Base-by-base conservation (phyloP, 139 green algal genomes). In the Closterium sp. region DNA sequence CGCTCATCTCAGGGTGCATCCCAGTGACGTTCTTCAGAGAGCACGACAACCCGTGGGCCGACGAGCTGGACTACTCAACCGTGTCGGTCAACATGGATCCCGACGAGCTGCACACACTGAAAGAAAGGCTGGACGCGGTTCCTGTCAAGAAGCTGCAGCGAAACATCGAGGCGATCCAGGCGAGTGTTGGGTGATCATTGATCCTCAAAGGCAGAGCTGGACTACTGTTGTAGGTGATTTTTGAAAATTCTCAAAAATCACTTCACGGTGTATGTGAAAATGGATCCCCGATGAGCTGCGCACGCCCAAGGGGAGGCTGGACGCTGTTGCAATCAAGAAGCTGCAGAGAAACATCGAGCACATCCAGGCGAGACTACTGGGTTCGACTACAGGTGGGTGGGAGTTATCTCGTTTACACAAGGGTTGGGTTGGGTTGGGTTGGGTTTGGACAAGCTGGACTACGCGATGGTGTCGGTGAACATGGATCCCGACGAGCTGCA, bases 61-160 rank as follows among this genome's bases (percentile, higher is more conserved):
- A 91, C 30, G 89, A 89, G 36, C 2, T 91, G n/a, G 0, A 91
- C 89, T 91, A 89, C n/a, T 35, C 89, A 3, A 28, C 25, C 4
- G 43, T 91, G 2, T 89, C 81, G 28, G 34, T 91, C 19, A 91
- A 91, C 69, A 90, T 91, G 28, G 89, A 91, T 10, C 69, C 89
- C 33, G 89, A 89, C 30, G 4, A 91, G 23, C n/a, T 91, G 16
- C n/a, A n/a, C n/a, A 89, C 34, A 10, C 16, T 89, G 31, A 28
- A 33, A 10, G 25, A 69, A 9, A 2, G 69, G 28, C 1, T 91
- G 33, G 76, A 91, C 25, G 55, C 0, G 1, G 55, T 76, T 76
- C 55, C 55, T 1, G 25, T 76, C 5, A 76, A 76, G 55, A 76
- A 76, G 55, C 55, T 76, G 16, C 55, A 76, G 55, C 55, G 55